Percentiles rank a stretch among this genome's conserved stretches.
These are phyloP conservation scores for Lanmaoa pseudosensibilis DNA, from an alignment of 768 basidiomycete species.

Conservation along the genomic window DNA sequence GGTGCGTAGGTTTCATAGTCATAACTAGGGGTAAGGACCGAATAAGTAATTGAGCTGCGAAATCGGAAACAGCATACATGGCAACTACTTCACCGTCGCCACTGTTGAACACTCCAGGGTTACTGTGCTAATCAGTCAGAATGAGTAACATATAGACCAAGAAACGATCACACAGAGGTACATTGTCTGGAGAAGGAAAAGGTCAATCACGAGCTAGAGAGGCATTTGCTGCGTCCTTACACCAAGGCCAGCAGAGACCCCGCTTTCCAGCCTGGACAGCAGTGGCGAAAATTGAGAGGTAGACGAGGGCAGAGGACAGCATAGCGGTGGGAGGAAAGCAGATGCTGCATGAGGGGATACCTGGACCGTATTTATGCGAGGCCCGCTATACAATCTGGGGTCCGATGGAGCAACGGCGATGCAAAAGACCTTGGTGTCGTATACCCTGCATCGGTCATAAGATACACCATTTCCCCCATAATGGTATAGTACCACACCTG, in stretches of 20 bases:
- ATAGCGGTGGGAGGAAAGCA: constrained; percentile 6
- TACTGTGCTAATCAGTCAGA: constrained; percentile 12
- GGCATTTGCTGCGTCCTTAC: constrained; percentile 8
- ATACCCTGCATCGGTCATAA: not conserved
- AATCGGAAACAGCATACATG: constrained; percentile 23
- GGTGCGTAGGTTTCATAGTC: constrained; percentile 39
- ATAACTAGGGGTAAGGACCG: constrained; percentile 24
- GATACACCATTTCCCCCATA: not conserved
- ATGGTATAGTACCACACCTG: not conserved
- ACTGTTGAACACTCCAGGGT: constrained; percentile 31
- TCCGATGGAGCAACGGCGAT: not conserved
- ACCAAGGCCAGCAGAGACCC: constrained; percentile 40
- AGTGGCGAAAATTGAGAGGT: constrained; percentile 16
- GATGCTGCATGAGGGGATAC: not conserved
- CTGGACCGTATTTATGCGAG: not conserved
- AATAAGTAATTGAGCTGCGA: not conserved
- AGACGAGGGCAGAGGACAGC: constrained; percentile 16
- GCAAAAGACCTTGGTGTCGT: not conserved
- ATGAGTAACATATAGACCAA: not conserved
- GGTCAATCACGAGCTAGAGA: not conserved
- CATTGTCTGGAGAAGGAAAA: constrained; percentile 23
- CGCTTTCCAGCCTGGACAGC: constrained; percentile 36
- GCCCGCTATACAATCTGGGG: not conserved
- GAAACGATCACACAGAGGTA: constrained; percentile 26
- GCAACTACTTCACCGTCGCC: constrained; percentile 34